Conservation (phyloP, 768 basidiomycete species). For the Auriscalpium vulgare region DNA sequence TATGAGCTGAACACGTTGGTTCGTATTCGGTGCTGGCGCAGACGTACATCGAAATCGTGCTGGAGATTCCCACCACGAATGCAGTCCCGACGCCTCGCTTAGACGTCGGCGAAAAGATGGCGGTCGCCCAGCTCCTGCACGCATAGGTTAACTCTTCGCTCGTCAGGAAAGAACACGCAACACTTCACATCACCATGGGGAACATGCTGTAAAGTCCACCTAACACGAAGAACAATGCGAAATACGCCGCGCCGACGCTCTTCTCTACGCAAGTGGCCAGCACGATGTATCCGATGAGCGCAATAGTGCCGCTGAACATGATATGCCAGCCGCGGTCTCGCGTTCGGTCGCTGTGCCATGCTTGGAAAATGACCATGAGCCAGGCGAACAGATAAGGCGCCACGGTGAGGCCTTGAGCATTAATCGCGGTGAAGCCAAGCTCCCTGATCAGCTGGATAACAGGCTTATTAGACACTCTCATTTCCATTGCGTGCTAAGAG, state of each 20-base stretch:
- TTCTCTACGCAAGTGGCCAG: slow-evolving; percentile 43
- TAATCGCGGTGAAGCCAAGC: slow-evolving; percentile 48
- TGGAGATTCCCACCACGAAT: slow-evolving; percentile 52
- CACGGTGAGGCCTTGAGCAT: slow-evolving; percentile 51
- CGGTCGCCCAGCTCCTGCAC: slow-evolving; percentile 51
- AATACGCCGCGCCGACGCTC: slow-evolving; percentile 46
- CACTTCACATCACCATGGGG: slow-evolving; percentile 48
- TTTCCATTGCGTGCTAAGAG: no score
- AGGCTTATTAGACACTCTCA: background rate
- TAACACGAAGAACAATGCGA: slow-evolving; percentile 49
- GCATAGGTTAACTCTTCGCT: background rate
- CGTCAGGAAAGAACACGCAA: background rate
- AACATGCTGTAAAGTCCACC: slow-evolving; percentile 48
- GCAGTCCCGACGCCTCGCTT: slow-evolving; percentile 55
- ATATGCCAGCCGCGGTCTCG: slow-evolving; percentile 48
- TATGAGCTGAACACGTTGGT: background rate
- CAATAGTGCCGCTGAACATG: slow-evolving; percentile 38
- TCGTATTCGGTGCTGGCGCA: background rate
- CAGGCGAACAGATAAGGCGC: slow-evolving; percentile 51
- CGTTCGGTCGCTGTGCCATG: slow-evolving; percentile 48
- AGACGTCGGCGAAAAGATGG: slow-evolving; percentile 49
- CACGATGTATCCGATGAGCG: slow-evolving; percentile 47
- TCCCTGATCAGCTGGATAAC: slow-evolving; percentile 38
- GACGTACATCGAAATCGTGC: slow-evolving; percentile 47
- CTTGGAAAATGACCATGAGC: slow-evolving; percentile 46